Conservation (phyloP, 495 filamentous ascomycete species). For the Polyplosphaeria fusca region DNA sequence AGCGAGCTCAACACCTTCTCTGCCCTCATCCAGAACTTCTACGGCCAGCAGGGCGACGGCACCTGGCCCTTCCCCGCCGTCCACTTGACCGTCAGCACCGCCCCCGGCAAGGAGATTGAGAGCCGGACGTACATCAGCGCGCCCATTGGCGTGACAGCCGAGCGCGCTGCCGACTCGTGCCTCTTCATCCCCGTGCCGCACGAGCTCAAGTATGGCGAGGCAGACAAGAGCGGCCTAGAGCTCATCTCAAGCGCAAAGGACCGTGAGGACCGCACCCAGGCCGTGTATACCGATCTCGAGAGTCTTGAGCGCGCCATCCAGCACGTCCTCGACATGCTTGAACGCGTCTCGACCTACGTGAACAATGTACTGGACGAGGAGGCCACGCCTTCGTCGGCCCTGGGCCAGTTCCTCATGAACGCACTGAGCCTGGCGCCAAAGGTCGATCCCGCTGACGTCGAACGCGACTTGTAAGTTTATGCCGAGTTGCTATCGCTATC, state of each 20-base stretch:
- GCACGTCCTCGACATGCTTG: conserved; percentile 79
- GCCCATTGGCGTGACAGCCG: conserved; percentile 89
- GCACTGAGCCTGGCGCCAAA: conserved; percentile 88
- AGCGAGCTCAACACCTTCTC: conserved; percentile 95
- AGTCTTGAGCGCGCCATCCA: conserved; percentile 77
- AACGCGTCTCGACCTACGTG: conserved; percentile 86
- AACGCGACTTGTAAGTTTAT: conserved; percentile 78
- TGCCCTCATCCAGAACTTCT: conserved; percentile 99
- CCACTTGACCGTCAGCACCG: conserved; percentile 89
- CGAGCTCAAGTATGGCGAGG: conserved; percentile 84
- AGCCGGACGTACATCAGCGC: conserved; percentile 89
- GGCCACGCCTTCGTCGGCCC: conserved; percentile 68
- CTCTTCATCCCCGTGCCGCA: conserved; percentile 95
- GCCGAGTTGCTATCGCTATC: background rate
- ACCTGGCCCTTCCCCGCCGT: conserved; percentile 95
- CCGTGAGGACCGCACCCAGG: conserved; percentile 65
- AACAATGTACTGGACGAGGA: conserved; percentile 72
- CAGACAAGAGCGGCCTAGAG: conserved; percentile 89
- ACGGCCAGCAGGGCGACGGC: conserved; percentile 91
- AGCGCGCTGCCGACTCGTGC: conserved; percentile 90
- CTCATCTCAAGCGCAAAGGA: conserved; percentile 78
- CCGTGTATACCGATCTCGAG: conserved; percentile 81
- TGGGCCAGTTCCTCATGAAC: conserved; percentile 93
- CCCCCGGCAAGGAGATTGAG: conserved; percentile 77
- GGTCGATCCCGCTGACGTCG: conserved; percentile 82